Conservation (phyloP, 2,329 filamentous ascomycete genomes). For the Geosmithia flava region DNA sequence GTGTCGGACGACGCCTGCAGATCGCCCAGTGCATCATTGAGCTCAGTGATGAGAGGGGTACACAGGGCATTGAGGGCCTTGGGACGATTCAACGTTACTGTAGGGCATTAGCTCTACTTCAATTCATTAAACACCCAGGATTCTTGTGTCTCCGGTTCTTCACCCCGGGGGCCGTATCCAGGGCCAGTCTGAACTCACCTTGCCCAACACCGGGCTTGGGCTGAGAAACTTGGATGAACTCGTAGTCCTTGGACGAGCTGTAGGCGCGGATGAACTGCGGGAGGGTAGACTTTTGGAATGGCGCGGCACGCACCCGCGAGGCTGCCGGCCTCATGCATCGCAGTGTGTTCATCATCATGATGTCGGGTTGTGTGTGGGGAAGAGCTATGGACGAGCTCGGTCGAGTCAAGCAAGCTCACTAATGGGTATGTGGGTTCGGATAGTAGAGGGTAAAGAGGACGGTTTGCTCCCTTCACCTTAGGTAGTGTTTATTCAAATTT, state of each 20-base stretch:
- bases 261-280: slow-evolving; percentile 42
- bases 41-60: slow-evolving; percentile 79
- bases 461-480: no score
- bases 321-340: slow-evolving; percentile 49
- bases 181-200: slow-evolving; percentile 38
- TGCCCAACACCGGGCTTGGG: slow-evolving; percentile 84
- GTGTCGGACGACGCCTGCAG: slow-evolving; percentile 61
- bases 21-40: slow-evolving; percentile 64
- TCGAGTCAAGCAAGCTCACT: neutral
- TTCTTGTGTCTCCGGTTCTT: neutral
- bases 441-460: neutral
- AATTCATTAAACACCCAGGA: neutral
- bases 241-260: slow-evolving; percentile 46
- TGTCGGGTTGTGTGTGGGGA: slow-evolving; percentile 4
- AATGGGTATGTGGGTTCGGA: neutral
- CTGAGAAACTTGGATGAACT: slow-evolving; percentile 70
- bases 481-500: no score
- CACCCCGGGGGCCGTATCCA: neutral
- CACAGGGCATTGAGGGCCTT: slow-evolving; percentile 92
- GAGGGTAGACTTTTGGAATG: slow-evolving; percentile 42
- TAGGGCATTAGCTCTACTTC: neutral
- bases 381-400: neutral
- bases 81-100: slow-evolving; percentile 87
- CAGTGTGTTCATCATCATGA: slow-evolving; percentile 33
- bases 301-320: slow-evolving; percentile 12